Evolutionary conservation across 2,329 filamentous ascomycete species (phyloP).

Genomic region (Coccinonectria pachysandricola): DNA sequence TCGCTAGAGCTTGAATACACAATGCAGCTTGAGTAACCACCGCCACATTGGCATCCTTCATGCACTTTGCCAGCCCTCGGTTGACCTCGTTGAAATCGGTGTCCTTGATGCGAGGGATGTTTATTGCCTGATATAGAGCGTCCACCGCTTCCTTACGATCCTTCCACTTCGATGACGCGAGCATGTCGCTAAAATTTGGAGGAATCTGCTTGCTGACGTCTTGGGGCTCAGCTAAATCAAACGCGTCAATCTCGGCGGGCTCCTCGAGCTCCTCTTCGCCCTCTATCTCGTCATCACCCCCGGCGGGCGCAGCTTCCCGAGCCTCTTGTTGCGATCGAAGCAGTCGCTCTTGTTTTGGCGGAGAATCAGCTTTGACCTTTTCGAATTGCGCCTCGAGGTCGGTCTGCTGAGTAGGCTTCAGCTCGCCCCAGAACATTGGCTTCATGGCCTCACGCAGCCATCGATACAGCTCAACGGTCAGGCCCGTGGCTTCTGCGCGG

Average conservation of each 20-base stretch:
- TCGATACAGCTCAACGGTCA: slow-evolving; percentile 89
- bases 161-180: slow-evolving; percentile 95
- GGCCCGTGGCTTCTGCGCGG: slow-evolving; percentile 79
- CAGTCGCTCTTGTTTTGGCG: slow-evolving; percentile 83
- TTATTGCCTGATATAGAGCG: slow-evolving; percentile 62
- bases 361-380: slow-evolving; percentile 74
- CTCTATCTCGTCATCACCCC: slow-evolving; percentile 45
- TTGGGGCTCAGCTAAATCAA: slow-evolving; percentile 75
- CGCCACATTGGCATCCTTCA: slow-evolving; percentile 97
- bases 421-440: slow-evolving; percentile 88
- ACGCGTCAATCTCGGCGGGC: slow-evolving; percentile 61
- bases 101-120: slow-evolving; percentile 86
- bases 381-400: slow-evolving; percentile 93
- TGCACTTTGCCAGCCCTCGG: slow-evolving; percentile 78
- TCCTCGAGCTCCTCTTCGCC: slow-evolving; percentile 41
- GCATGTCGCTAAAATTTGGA: slow-evolving; percentile 68
- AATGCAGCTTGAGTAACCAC: slow-evolving; percentile 90
- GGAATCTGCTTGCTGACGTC: slow-evolving; percentile 77
- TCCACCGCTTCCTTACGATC: slow-evolving; percentile 93
- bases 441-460: slow-evolving; percentile 99
- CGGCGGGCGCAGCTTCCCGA: slow-evolving; percentile 57
- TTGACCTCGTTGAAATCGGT: slow-evolving; percentile 78
- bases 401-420: slow-evolving; percentile 90
- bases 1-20: slow-evolving; percentile 81
- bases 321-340: slow-evolving; percentile 84